A percentile compares a stretch with the other conserved stretches of the same genome.
Evolutionary conservation across 257 asterid genomes (phyloP).

Genomic region (Plantago elongata): DNA sequence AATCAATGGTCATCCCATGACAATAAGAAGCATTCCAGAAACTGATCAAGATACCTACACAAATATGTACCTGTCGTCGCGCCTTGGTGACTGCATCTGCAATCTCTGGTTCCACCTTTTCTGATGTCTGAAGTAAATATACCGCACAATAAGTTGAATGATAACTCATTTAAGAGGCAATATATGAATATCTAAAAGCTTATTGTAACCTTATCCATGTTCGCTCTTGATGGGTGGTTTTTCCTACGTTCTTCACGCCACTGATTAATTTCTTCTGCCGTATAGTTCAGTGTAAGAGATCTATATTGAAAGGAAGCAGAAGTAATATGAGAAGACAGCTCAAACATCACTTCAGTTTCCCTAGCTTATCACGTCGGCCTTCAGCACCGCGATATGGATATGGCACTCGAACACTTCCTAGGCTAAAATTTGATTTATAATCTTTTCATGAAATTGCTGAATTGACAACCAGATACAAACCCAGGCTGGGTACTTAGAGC

Average conservation of each 20-base stretch:
- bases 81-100: slow-evolving; percentile 43
- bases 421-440: too few species aligned
- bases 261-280: slow-evolving; percentile 74
- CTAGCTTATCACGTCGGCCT: too few species aligned
- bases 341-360: too few species aligned
- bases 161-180: slow-evolving; percentile 8
- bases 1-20: slow-evolving; percentile 14
- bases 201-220: slow-evolving; percentile 55
- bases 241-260: slow-evolving; percentile 85
- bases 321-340: slow-evolving; percentile 18
- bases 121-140: slow-evolving; percentile 50
- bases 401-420: too few species aligned
- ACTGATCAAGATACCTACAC: slow-evolving; percentile 4
- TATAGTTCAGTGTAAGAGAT: slow-evolving; percentile 43
- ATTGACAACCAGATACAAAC: too few species aligned
- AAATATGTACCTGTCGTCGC: slow-evolving; percentile 68
- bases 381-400: too few species aligned
- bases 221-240: slow-evolving; percentile 64
- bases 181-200: slow-evolving; percentile 9
- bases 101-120: slow-evolving; percentile 38
- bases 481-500: too few species aligned
- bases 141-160: background rate
- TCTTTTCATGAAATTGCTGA: too few species aligned
- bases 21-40: slow-evolving; percentile 3
- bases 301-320: slow-evolving; percentile 34